These are phyloP conservation scores for Cordia subcordata DNA, from an alignment of 257 asterid genomes.

Conservation along the genomic window DNA sequence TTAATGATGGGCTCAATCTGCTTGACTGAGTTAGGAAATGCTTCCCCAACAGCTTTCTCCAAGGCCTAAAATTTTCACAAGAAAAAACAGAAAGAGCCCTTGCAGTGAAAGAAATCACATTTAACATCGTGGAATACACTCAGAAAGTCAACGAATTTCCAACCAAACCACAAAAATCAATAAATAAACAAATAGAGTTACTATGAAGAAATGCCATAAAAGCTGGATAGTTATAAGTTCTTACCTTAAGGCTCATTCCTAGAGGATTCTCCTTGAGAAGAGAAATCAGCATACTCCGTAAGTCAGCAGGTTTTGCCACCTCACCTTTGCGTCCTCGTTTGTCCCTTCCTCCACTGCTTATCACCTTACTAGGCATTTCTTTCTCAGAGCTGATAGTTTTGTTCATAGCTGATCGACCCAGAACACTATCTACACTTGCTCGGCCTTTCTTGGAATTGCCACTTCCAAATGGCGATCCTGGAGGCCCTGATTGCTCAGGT, in stretches of 20 bases:
- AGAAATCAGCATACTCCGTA: slow-evolving; percentile 62
- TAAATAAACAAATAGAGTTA: slow-evolving; percentile 2
- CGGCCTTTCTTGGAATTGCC: slow-evolving; percentile 52
- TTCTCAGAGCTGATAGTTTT: slow-evolving; percentile 50
- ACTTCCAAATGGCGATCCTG: slow-evolving; percentile 49
- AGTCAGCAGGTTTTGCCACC: slow-evolving; percentile 51
- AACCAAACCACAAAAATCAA: background rate
- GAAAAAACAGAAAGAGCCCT: slow-evolving; percentile 16
- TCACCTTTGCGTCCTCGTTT: slow-evolving; percentile 38
- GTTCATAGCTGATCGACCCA: slow-evolving; percentile 34
- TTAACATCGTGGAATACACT: slow-evolving; percentile 11
- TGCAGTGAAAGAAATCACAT: slow-evolving; percentile 5
- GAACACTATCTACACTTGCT: slow-evolving; percentile 30
- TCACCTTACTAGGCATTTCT: slow-evolving; percentile 44
- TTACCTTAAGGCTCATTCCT: slow-evolving; percentile 89
- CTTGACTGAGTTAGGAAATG: slow-evolving; percentile 57
- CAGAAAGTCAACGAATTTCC: background rate
- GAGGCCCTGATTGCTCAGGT: slow-evolving; percentile 51
- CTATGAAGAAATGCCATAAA: background rate
- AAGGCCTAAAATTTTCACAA: slow-evolving; percentile 43
- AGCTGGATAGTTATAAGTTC: background rate
- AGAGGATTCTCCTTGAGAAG: slow-evolving; percentile 64
- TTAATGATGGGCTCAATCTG: slow-evolving; percentile 79
- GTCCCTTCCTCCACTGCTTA: slow-evolving; percentile 33
- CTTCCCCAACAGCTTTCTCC: slow-evolving; percentile 87